Base-by-base conservation (phyloP, 805 yeast species). In the Isabelozyma gotoi region DNA sequence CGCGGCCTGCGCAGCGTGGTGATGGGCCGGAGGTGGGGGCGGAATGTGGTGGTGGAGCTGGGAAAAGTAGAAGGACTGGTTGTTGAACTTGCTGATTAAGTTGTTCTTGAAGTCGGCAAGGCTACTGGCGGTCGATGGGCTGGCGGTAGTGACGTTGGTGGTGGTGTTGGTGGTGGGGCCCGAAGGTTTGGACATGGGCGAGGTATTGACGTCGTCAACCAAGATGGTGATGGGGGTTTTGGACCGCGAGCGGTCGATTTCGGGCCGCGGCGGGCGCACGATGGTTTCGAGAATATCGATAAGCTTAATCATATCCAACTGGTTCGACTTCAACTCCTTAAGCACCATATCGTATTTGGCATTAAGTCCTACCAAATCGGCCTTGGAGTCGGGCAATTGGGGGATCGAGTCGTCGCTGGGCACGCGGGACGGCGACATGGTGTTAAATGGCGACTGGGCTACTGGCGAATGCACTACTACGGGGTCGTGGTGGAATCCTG, bases 271-370 rank as follows among this genome's bases (percentile, higher is more conserved):
- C 46, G 19, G 11, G 24, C 4, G 19, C 32, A 35, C 39, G 7
- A 33, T 24, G 21, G 50, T 60, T 40, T 73, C 76, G 33, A 74
- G 56, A 38, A 75, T 53, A 17, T 81, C 86, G 8, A 82, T 51
- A 7, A 82, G 45, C 32, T 71, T 71, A 2, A 81, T 74, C 61
- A 79, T 66, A 50, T 82, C 88, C 42, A 70, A 53, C 51, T 79
- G 80, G 14, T 77, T 69, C 42, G 69, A 67, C 31, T 74, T 71
- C 44, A 78, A 53, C 39, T 79, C 81, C 4, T 74, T 77, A 24
- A 64, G 57, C 5, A 81, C 68, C 8, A 68, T 51, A 20, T 80
- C 85, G 52, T 76, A 76, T 41, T 74, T 67, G 12, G 70, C 52
- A 36, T 69, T 72, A 36, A 80, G 55, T 32, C 63, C 59, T 10